Base-by-base conservation (phyloP, 208 protist genomes). In the Acanthamoeba polyphaga region DNA sequence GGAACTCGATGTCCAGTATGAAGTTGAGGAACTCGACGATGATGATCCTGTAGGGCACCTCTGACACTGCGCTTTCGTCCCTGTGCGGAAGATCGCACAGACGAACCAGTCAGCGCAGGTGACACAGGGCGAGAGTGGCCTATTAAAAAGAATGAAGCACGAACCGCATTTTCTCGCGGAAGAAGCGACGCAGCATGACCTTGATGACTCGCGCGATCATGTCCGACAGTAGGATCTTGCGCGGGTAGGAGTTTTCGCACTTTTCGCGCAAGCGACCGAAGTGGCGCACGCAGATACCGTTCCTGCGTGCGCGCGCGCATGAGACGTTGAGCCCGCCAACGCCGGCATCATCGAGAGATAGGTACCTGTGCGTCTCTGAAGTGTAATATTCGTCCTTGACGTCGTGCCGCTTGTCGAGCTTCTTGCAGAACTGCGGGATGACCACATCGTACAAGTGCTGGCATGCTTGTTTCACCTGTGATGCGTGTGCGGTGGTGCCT, bases 1-100 rank as follows among this genome's bases (percentile, higher is more conserved):
- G 29, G 27, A 90, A 90, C 38, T 60, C 29, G 0, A 68, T 60
- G 29, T 90, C 82, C 32, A 90, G 38, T 7, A 90, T 12, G 82
- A 90, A 90, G 51, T 90, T 90, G 82, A 66, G 19, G 17, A 90
- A 68, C 82, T 90, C 82, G 13, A 90, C 82, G 19, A 90, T 60
- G 58, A 90, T 60, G 82, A 60, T 66, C 19, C 82, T 2, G 32
- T 60, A 90, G 55, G 58, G 82, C 29, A 90, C 82, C 32, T 90
- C 53, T 0, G 82, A 90, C 5, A 68, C 58, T 19, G 74, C 24
- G 34, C 38, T 55, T 51, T 82, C 74, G 17, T 68, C 82, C 27
- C 80, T 88, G 29, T 74, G 17, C 12, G 70, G 19, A 24, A 78
- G 38, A 38, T 38, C 1, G 38, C 38, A 38, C 38, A 38, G 38